Conservation (phyloP, 1,284 basidiomycete genomes). For the Heimioporus retisporus region DNA sequence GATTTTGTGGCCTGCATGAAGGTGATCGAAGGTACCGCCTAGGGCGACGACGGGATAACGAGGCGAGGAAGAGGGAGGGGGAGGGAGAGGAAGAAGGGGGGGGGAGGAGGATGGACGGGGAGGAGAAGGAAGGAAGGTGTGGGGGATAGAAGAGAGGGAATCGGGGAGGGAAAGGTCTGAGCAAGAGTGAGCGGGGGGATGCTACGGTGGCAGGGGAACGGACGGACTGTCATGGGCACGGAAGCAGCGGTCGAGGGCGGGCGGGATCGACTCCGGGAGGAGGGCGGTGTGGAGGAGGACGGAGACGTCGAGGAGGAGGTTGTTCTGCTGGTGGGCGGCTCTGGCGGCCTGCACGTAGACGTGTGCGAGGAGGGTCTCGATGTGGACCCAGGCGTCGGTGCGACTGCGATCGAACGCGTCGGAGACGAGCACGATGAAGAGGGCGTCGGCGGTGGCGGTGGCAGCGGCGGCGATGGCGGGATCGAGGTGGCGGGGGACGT, state of each 20-base stretch:
- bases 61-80: constrained; percentile 21
- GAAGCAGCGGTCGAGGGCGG: constrained; percentile 58
- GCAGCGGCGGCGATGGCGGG: constrained; percentile 62
- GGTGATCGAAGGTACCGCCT: constrained; percentile 93
- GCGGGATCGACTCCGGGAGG: constrained; percentile 52
- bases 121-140: constrained; percentile 46
- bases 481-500: constrained; percentile 63
- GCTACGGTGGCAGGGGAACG: not conserved
- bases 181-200: not conserved
- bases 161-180: constrained; percentile 34
- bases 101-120: constrained; percentile 3
- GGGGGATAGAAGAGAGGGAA: constrained; percentile 32
- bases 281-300: constrained; percentile 67
- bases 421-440: constrained; percentile 73
- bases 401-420: constrained; percentile 57
- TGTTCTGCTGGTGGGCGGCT: constrained; percentile 71
- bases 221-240: constrained; percentile 60
- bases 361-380: constrained; percentile 76
- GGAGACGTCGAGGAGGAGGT: constrained; percentile 75
- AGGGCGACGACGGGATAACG: constrained; percentile 67
- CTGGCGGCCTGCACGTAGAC: constrained; percentile 81
- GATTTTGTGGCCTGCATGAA: constrained; percentile 98
- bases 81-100: not conserved
- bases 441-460: constrained; percentile 55
- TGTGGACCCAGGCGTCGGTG: constrained; percentile 62